Base-by-base conservation (phyloP, 2,329 filamentous ascomycete species). In the Teratosphaeriaceae sp. region DNA sequence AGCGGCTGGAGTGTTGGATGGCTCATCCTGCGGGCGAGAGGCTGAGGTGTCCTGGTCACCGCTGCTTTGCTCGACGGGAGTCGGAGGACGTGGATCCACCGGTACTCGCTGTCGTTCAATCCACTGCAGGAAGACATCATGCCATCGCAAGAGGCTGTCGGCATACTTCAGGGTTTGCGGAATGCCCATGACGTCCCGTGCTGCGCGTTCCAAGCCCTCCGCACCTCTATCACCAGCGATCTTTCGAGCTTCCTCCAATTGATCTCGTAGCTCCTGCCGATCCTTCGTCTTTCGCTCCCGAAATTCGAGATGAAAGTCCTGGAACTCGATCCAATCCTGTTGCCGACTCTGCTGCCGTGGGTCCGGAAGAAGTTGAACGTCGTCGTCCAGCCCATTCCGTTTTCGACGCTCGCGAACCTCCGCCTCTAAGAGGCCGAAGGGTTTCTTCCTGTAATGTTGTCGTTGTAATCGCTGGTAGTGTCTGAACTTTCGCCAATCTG, bases 1-100 rank as follows among this genome's bases (percentile, higher is more conserved):
- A n/a, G 31, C 31, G 7, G 31, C 31, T 34, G 31, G 15, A 20
- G 31, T 19, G 12, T 34, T 34, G 18, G 15, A 34, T 34, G 31
- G 31, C 31, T 34, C 31, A 18, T 34, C 31, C 15, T 18, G 31
- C 31, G 31, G 18, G 31, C 18, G 15, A 34, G 31, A 19, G 31
- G 31, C 12, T 34, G 33, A 35, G 33, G 33, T 35, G 33, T 20
- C 33, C 16, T 35, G 33, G 16, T 35, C 33, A 35, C 33, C 33
- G 33, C 19, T 35, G 19, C 33, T 35, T 20, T 21, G 16, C 33
- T 35, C 16, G 33, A 35, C 33, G 16, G 33, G 33, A 16, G 33
- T 35, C 6, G 33, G 33, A 35, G 33, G 33, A 35, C 33, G 33
- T 35, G 33, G 33, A 35, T 35, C 33, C 33, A 35, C 21, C 33